These are phyloP conservation scores for Leccinum pachyderme DNA, from an alignment of 1,284 basidiomycete species.

Conservation along the genomic window DNA sequence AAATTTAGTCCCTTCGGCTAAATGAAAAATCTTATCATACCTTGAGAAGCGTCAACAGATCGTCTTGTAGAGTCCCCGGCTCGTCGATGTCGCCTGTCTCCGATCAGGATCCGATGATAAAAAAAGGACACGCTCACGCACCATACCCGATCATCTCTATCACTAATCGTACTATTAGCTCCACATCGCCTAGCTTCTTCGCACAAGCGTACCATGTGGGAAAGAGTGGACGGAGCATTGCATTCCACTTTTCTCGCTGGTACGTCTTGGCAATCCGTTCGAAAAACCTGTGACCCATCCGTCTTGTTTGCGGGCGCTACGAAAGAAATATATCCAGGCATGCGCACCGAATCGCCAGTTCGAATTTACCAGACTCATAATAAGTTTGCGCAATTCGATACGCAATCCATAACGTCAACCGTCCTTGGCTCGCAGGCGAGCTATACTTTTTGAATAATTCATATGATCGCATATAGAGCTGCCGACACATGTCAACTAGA, in stretches of 20 bases:
- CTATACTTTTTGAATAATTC: conserved; percentile 82
- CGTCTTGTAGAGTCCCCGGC: conserved; percentile 53
- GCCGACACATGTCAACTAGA: background rate
- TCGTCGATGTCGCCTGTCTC: conserved; percentile 42
- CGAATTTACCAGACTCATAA: conserved; percentile 71
- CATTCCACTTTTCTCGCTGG: conserved; percentile 74
- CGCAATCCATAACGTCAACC: conserved; percentile 82
- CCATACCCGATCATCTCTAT: conserved; percentile 82
- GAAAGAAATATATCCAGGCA: background rate
- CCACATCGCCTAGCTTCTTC: conserved; percentile 70
- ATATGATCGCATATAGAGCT: conserved; percentile 90
- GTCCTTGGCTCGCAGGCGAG: conserved; percentile 50
- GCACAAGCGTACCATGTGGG: conserved; percentile 79
- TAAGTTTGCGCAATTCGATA: conserved; percentile 86
- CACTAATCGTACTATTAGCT: conserved; percentile 67
- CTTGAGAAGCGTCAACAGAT: conserved; percentile 49
- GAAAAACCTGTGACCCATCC: conserved; percentile 64
- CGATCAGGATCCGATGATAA: conserved; percentile 1
- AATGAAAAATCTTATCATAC: background rate
- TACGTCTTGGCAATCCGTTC: conserved; percentile 86
- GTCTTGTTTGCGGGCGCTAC: background rate
- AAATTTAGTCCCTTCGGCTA: background rate
- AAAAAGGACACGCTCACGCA: conserved; percentile 31
- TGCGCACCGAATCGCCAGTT: conserved; percentile 74
- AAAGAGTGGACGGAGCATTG: conserved; percentile 69